Conservation (phyloP, 345 rosid genomes). For the Brassica nigra region DNA sequence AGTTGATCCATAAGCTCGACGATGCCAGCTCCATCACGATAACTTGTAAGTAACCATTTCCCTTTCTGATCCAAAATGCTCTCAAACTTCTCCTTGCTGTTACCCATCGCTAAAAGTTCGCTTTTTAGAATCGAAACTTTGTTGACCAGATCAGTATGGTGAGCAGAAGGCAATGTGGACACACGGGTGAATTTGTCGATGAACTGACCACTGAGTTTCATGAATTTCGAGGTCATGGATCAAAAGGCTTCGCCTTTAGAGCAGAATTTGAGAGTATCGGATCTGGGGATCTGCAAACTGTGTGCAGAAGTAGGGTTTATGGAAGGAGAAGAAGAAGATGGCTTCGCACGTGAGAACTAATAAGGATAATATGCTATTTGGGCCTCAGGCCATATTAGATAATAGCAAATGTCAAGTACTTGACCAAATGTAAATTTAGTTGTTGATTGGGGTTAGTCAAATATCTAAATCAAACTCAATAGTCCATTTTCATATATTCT, state of each 20-base stretch:
- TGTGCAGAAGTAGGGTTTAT: background rate
- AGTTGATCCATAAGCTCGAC: conserved; percentile 41
- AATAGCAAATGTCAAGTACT: background rate
- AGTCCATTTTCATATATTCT: too few species aligned
- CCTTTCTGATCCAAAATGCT: conserved; percentile 44
- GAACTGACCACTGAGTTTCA: background rate
- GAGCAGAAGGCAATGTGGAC: background rate
- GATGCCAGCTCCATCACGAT: conserved; percentile 50
- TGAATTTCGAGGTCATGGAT: background rate
- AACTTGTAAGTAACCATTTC: conserved; percentile 40
- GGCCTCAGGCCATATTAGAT: background rate
- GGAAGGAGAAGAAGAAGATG: background rate
- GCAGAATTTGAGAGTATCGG: background rate
- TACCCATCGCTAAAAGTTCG: background rate
- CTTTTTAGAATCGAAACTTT: background rate
- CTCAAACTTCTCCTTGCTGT: background rate
- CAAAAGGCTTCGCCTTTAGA: background rate
- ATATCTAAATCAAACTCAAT: too few species aligned
- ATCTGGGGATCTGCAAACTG: background rate
- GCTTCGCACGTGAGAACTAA: background rate
- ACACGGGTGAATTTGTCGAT: background rate
- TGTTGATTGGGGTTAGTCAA: too few species aligned
- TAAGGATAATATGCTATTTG: background rate
- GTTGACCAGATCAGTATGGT: background rate
- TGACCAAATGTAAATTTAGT: background rate